These are phyloP conservation scores for Stagonosporopsis rhizophila DNA, from an alignment of 2,329 filamentous ascomycete species.

Conservation along the genomic window DNA sequence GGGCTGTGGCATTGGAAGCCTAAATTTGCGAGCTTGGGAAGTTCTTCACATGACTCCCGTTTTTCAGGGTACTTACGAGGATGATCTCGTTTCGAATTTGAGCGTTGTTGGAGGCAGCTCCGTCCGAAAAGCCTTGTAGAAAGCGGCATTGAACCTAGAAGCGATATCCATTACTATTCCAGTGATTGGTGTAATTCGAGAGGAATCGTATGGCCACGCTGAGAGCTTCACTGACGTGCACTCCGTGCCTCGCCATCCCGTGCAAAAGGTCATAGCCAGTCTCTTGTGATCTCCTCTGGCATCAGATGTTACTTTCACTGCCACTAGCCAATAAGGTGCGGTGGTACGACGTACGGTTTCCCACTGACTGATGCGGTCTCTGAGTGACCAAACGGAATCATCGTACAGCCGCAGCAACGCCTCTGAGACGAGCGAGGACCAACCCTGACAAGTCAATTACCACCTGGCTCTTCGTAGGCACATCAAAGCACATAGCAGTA, in stretches of 20 bases:
- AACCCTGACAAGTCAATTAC: no score
- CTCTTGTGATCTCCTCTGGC: slow-evolving; percentile 19
- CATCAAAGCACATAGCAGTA: no score
- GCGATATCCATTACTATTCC: no score
- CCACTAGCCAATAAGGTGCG: neutral
- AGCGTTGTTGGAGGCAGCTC: no score
- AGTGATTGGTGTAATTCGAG: no score
- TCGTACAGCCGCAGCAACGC: slow-evolving; percentile 23
- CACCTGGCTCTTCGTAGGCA: no score
- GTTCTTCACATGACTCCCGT: no score
- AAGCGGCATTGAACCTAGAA: no score
- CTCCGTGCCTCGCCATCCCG: slow-evolving; percentile 24
- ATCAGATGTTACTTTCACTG: neutral
- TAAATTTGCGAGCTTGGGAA: no score
- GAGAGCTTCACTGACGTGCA: slow-evolving; percentile 26
- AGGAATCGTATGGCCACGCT: slow-evolving; percentile 21
- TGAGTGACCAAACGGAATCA: slow-evolving; percentile 24
- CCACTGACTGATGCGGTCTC: slow-evolving; percentile 26
- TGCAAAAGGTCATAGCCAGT: slow-evolving; percentile 14
- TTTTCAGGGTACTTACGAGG: no score
- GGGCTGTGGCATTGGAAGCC: slow-evolving; percentile 5
- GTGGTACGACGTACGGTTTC: slow-evolving; percentile 21
- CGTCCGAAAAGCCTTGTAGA: no score
- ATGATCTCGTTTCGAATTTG: no score
- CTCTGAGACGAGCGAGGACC: neutral